Percentiles rank a stretch among this genome's conserved stretches.
Conservation (phyloP, 2,329 filamentous ascomycete genomes). For the Aspergillus oerlinghausenensis region DNA sequence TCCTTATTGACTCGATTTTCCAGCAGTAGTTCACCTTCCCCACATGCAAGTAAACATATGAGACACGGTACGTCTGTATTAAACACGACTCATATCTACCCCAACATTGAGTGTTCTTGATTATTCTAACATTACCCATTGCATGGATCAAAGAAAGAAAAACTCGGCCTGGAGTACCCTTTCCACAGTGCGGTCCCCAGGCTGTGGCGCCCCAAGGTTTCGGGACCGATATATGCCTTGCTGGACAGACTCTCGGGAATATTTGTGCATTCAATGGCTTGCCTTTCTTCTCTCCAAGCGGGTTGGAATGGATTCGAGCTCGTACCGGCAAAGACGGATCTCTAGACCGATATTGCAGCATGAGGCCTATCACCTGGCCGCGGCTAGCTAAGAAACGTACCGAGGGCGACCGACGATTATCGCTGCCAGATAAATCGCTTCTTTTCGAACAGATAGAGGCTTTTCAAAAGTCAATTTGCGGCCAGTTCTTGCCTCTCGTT, state of each 20-base stretch:
- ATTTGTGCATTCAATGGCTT: conserved; percentile 9
- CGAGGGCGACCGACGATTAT: background rate
- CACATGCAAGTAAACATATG: background rate
- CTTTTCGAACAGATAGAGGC: background rate
- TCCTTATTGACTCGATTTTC: background rate
- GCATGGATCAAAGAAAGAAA: background rate
- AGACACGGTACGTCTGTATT: background rate
- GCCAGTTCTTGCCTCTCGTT: conserved; percentile 3
- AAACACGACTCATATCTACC: background rate
- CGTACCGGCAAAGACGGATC: conserved; percentile 3
- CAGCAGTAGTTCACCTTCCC: background rate
- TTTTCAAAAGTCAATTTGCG: background rate
- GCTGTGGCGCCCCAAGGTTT: background rate
- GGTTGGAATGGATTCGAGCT: conserved; percentile 6
- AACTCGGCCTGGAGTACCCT: background rate
- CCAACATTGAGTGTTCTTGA: background rate
- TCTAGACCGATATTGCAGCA: conserved; percentile 2
- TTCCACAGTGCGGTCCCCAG: background rate
- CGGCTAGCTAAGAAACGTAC: background rate
- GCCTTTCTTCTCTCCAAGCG: conserved; percentile 7
- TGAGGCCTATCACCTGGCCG: background rate
- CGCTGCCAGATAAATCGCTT: background rate
- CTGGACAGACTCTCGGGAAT: conserved; percentile 3
- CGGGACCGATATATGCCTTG: background rate
- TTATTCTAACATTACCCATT: background rate